Evolutionary conservation across 1,139 yeast species (phyloP).

Genomic region (Blastobotrys indianensis): DNA sequence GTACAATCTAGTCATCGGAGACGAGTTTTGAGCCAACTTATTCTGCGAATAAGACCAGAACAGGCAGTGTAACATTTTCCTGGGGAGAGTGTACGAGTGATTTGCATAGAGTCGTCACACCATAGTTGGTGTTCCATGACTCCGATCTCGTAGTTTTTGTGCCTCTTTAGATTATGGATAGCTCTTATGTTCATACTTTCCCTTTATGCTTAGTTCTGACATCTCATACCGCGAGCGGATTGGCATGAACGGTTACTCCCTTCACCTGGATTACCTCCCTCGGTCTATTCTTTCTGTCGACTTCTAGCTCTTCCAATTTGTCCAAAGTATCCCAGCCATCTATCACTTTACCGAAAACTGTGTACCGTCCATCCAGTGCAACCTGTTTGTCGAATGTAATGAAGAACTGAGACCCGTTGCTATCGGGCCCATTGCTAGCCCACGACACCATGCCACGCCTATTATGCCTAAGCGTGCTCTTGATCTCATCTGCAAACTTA

Average conservation of each 20-base stretch:
- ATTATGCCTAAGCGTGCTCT: conserved; percentile 38
- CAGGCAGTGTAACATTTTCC: no score
- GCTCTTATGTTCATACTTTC: no score
- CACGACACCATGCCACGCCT: conserved; percentile 41
- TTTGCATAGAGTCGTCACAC: no score
- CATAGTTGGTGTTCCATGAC: no score
- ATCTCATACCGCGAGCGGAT: conserved; percentile 31
- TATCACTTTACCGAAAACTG: conserved; percentile 51
- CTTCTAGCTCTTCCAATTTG: conserved; percentile 36
- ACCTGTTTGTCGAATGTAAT: conserved; percentile 38
- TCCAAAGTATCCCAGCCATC: conserved; percentile 37
- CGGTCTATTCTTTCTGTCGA: conserved; percentile 41
- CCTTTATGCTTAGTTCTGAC: no score
- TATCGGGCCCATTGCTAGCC: conserved; percentile 43
- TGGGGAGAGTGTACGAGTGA: no score
- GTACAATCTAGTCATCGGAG: no score
- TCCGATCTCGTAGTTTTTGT: no score
- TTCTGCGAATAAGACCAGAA: no score
- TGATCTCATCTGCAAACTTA: conserved; percentile 45
- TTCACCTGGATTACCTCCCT: conserved; percentile 33
- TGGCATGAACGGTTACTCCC: conserved; percentile 39
- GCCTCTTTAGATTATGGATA: no score
- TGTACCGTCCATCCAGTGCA: conserved; percentile 50
- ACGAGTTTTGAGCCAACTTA: no score
- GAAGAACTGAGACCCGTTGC: conserved; percentile 43